Percentiles rank a stretch among this genome's conserved stretches.
Evolutionary conservation across 768 basidiomycete species (phyloP).

Genomic region (Coprinopsis sp.): DNA sequence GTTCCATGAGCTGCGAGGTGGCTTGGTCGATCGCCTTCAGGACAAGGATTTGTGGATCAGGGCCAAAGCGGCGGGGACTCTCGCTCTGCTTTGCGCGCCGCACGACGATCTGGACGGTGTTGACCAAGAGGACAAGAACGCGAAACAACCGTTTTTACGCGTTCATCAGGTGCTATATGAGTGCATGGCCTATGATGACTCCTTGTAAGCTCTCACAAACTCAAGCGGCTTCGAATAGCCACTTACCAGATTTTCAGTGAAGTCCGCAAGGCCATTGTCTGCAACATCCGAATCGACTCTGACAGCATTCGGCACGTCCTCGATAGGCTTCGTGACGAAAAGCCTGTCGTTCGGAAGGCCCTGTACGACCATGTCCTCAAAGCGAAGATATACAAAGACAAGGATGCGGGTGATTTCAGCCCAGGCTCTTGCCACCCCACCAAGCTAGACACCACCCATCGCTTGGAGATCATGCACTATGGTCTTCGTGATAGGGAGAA

Average conservation of each 20-base stretch:
- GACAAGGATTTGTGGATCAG: slow-evolving; percentile 81
- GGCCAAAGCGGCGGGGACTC: slow-evolving; percentile 72
- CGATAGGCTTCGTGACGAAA: slow-evolving; percentile 74
- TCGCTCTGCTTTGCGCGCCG: slow-evolving; percentile 69
- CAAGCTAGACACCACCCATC: slow-evolving; percentile 61
- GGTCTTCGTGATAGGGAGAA: slow-evolving; percentile 86
- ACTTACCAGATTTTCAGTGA: slow-evolving; percentile 47
- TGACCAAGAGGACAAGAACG: too few species aligned
- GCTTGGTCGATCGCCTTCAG: slow-evolving; percentile 64
- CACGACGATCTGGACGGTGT: slow-evolving; percentile 58
- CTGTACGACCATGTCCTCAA: slow-evolving; percentile 62
- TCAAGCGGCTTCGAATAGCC: too few species aligned
- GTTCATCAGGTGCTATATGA: not conserved
- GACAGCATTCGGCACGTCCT: slow-evolving; percentile 64
- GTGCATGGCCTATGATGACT: not conserved
- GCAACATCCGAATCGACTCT: slow-evolving; percentile 59
- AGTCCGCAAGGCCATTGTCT: slow-evolving; percentile 75
- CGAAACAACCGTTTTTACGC: not conserved
- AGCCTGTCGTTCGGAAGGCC: slow-evolving; percentile 66
- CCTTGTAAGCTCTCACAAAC: not conserved
- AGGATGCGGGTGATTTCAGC: too few species aligned
- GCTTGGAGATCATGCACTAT: slow-evolving; percentile 75
- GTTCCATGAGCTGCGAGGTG: slow-evolving; percentile 55
- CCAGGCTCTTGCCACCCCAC: slow-evolving; percentile 65
- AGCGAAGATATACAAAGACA: slow-evolving; percentile 28